Conservation (phyloP, 805 yeast genomes). For the Wickerhamomyces strasburgensis region DNA sequence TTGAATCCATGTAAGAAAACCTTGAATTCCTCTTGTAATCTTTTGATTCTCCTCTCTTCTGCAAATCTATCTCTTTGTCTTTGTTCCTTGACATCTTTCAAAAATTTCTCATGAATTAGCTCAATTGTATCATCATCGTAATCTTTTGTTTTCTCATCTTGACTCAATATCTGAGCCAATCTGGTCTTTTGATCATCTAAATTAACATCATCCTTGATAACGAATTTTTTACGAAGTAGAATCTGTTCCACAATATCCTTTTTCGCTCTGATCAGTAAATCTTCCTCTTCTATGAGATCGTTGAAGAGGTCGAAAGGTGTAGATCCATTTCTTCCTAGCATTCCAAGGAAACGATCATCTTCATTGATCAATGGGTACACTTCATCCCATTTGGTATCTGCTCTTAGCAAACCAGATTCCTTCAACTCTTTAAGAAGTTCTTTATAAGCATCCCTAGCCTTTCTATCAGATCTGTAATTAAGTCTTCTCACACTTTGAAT, state of each 20-base stretch:
- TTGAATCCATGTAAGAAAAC: constrained; percentile 21
- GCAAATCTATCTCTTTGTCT: constrained; percentile 19
- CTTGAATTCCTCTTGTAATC: constrained; percentile 22
- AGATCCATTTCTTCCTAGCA: constrained; percentile 77
- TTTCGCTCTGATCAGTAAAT: constrained; percentile 49
- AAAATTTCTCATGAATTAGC: constrained; percentile 25
- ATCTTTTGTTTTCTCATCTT: constrained; percentile 22
- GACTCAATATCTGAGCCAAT: constrained; percentile 16
- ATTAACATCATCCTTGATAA: constrained; percentile 22
- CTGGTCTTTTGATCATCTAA: constrained; percentile 5
- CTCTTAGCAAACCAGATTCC: constrained; percentile 32
- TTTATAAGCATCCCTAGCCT: constrained; percentile 59
- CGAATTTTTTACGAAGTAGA: constrained; percentile 32
- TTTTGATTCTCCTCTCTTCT: constrained; percentile 17
- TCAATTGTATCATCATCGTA: constrained; percentile 27
- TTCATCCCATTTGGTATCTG: constrained; percentile 57
- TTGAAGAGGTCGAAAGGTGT: constrained; percentile 70
- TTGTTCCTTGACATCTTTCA: constrained; percentile 23
- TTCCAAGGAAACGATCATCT: constrained; percentile 49
- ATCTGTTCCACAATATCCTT: constrained; percentile 54
- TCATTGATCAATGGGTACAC: constrained; percentile 45
- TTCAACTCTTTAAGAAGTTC: constrained; percentile 36
- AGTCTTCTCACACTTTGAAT: constrained; percentile 26
- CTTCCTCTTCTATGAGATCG: constrained; percentile 64
- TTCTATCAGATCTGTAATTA: constrained; percentile 55